Base-by-base conservation (phyloP, 495 filamentous ascomycete species). In the Daldinia bambusicola region DNA sequence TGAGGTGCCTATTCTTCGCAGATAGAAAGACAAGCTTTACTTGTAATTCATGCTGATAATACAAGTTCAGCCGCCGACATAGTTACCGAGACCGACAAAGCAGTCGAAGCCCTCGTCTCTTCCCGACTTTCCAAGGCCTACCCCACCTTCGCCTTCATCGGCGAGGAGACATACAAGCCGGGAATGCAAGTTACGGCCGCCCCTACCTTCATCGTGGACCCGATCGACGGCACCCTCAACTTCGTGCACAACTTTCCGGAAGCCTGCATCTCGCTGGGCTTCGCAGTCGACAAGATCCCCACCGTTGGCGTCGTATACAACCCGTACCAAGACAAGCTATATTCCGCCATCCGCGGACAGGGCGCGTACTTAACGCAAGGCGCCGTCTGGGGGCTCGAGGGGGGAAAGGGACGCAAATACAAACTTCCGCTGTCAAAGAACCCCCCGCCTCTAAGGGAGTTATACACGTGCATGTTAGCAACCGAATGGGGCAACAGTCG, bases 141-240 rank as follows among this genome's bases (percentile, higher is more conserved):
- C 79, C 92, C 93, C 0, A 63, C 81, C 67, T 94, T 89, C 80
- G 77, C 82, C 72, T 94, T 95, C 78, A 85, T 94, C 67, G 92
- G 92, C 75, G 92, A 95, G 75, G 93, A 97, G 78, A 96, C 91
- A 18, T 95, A 94, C 84, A 79, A 89, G 52, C 85, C 91, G 31
- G 87, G 89, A 61, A 81, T 81, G 66, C 82, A 75, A 30, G 82
- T 97, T 62, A 92, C 90, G 2, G 74, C 84, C 40, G 84, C 81
- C 1, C 93, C 93, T 1, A 97, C 93, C 51, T 97, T 97, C 81
- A 86, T 97, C 79, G 88, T 91, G 65, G 93, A 97, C 81, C 93
- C 93, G 43, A 94, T 96, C 74, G 93, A 97, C 81, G 93, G 93
- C 64, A 96, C 93, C 12, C 89, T 89, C 52, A 97, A 97, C 82